Conservation (phyloP, 2,329 filamentous ascomycete genomes). For the Sclerotinia borealis region DNA sequence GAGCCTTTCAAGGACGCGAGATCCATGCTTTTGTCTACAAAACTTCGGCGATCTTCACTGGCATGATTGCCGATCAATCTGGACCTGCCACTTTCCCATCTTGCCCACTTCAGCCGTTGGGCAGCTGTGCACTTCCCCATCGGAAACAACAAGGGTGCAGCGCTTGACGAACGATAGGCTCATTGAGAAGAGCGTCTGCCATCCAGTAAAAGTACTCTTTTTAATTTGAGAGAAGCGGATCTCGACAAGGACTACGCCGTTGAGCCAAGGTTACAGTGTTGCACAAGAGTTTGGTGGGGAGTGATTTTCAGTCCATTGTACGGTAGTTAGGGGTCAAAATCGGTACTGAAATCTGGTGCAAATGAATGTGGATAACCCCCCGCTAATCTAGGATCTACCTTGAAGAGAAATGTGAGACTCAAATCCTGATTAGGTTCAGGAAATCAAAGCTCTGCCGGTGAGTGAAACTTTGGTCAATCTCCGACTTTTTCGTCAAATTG, state of each 20-base stretch:
- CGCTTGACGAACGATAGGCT: background rate
- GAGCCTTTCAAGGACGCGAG: constrained; percentile 1
- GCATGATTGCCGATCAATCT: background rate
- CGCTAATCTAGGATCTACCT: background rate
- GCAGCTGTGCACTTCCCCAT: constrained; percentile 4
- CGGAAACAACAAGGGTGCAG: background rate
- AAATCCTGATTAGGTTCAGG: background rate
- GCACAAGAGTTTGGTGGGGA: background rate
- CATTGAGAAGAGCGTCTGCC: background rate
- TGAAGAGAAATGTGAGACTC: constrained; percentile 1
- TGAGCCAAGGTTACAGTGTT: background rate
- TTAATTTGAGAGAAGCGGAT: background rate
- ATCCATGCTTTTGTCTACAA: background rate
- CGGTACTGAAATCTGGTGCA: constrained; percentile 8
- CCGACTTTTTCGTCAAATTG: background rate
- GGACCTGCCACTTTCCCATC: background rate
- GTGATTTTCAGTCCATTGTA: background rate
- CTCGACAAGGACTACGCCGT: background rate
- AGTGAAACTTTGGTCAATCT: background rate
- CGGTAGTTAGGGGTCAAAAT: background rate
- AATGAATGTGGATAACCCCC: constrained; percentile 7
- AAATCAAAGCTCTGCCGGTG: background rate
- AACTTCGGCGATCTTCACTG: constrained; percentile 1
- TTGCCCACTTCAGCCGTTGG: constrained; percentile 4
- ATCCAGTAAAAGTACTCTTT: background rate